Conservation (phyloP, 1,284 basidiomycete species). For the Leucoagaricus sp. region DNA sequence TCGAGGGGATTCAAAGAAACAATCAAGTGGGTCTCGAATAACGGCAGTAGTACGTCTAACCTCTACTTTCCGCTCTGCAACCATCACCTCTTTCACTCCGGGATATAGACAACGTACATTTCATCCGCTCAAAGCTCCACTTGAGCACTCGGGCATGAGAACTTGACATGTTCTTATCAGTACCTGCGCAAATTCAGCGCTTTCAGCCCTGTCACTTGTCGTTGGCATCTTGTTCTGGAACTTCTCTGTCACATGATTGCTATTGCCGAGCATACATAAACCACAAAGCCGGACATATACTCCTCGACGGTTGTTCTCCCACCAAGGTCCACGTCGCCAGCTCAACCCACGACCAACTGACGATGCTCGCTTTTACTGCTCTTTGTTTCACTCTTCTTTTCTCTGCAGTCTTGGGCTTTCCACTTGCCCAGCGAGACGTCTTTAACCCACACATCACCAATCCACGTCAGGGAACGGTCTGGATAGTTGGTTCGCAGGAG, state of each 20-base stretch:
- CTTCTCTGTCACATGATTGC: slow-evolving; percentile 15
- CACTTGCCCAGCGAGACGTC: slow-evolving; percentile 50
- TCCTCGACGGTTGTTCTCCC: slow-evolving; percentile 16
- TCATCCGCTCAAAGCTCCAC: neutral
- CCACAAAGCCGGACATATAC: slow-evolving; percentile 1
- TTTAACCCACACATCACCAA: slow-evolving; percentile 55
- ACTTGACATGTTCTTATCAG: slow-evolving; percentile 7
- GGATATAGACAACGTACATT: neutral
- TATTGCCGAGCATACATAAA: slow-evolving; percentile 17
- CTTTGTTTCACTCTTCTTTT: slow-evolving; percentile 30
- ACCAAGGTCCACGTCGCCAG: slow-evolving; percentile 16
- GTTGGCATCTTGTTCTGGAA: slow-evolving; percentile 6
- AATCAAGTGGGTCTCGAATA: neutral
- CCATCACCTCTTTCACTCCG: neutral
- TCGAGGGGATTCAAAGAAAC: neutral
- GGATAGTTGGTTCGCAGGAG: slow-evolving; percentile 52
- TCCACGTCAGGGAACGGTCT: slow-evolving; percentile 52
- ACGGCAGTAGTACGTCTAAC: neutral
- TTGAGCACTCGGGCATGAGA: neutral
- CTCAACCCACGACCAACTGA: slow-evolving; percentile 7
- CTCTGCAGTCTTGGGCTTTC: slow-evolving; percentile 32
- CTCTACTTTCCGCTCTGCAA: neutral
- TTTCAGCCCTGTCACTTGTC: slow-evolving; percentile 12
- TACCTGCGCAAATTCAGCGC: neutral
- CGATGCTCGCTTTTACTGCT: slow-evolving; percentile 37